Conservation (phyloP, 75 land plant genomes). For the Pinus taeda region DNA sequence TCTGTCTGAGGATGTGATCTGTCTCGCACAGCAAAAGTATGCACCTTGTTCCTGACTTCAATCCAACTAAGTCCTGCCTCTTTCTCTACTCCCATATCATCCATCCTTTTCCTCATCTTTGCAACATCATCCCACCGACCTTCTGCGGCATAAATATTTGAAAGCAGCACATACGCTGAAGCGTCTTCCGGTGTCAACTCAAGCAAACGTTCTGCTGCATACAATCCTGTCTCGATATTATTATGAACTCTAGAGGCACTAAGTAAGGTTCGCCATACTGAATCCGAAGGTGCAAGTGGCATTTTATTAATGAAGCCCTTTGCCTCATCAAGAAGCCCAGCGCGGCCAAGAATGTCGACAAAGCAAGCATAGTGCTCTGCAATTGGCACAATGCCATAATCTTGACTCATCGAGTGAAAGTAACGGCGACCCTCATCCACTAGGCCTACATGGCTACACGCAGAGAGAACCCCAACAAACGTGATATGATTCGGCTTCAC, state of each 20-base stretch:
- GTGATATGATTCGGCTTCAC: conserved; percentile 25
- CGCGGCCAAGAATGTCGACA: conserved; percentile 12
- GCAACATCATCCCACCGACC: conserved; percentile 23
- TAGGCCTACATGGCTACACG: not conserved
- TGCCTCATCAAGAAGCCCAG: conserved; percentile 9
- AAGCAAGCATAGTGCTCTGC: conserved; percentile 8
- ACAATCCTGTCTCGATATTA: conserved; percentile 14
- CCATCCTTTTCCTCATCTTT: conserved; percentile 5
- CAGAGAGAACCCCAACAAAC: not conserved
- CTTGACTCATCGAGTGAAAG: not conserved
- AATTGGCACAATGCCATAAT: not conserved
- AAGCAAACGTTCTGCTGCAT: conserved; percentile 5
- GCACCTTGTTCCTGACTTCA: conserved; percentile 21
- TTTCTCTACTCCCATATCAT: conserved; percentile 6
- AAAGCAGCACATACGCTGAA: conserved; percentile 23
- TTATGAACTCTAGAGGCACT: conserved; percentile 18
- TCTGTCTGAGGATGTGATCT: conserved; percentile 4
- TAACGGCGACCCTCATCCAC: not conserved
- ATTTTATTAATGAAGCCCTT: not conserved
- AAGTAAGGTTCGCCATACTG: conserved; percentile 23
- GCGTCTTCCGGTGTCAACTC: conserved; percentile 19
- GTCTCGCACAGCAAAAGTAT: conserved; percentile 34
- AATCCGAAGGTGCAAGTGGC: not conserved
- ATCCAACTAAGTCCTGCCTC: conserved; percentile 30
- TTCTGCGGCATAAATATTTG: conserved; percentile 17